phyloP scores from a whole-genome alignment of 1,139 yeast genomes.

The Blastobotrys elegans region DNA sequence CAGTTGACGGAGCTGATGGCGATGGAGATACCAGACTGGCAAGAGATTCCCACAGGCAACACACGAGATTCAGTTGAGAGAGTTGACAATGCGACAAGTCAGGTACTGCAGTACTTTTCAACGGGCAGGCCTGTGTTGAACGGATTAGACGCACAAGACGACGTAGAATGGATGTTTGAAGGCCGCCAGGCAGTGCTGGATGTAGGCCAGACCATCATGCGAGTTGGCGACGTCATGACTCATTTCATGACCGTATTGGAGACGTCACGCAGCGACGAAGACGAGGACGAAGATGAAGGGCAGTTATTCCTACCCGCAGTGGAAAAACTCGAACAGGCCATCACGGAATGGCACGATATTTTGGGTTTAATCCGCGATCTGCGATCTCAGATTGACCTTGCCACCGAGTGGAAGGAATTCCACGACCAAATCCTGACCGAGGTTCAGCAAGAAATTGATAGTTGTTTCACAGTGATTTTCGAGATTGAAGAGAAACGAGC shows the following conservation, averaged over 20 bases:
- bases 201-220: conserved; percentile 40
- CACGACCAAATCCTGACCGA: conserved; percentile 48
- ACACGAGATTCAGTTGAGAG: conserved; percentile 1
- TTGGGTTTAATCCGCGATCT: conserved; percentile 38
- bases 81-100: conserved; percentile 18
- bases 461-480: conserved; percentile 37
- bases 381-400: conserved; percentile 47
- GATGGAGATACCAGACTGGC: conserved; percentile 14
- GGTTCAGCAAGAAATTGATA: conserved; percentile 47
- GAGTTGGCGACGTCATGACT: conserved; percentile 46
- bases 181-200: conserved; percentile 43
- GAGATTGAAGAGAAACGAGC: conserved; percentile 32
- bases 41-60: not conserved
- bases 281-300: not conserved
- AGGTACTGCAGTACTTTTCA: conserved; percentile 22
- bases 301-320: conserved; percentile 16
- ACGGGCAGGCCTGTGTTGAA: conserved; percentile 21
- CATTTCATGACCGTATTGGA: conserved; percentile 41
- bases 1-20: conserved; percentile 18
- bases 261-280: conserved; percentile 19
- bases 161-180: conserved; percentile 46
- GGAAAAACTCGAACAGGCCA: conserved; percentile 23
- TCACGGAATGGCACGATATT: conserved; percentile 38
- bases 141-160: conserved; percentile 25
- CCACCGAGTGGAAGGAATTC: conserved; percentile 56